Evolutionary conservation across 345 rosid genomes (phyloP), one percentile per base, ranked within the genome.

Genomic region (Gossypium arboreum): DNA sequence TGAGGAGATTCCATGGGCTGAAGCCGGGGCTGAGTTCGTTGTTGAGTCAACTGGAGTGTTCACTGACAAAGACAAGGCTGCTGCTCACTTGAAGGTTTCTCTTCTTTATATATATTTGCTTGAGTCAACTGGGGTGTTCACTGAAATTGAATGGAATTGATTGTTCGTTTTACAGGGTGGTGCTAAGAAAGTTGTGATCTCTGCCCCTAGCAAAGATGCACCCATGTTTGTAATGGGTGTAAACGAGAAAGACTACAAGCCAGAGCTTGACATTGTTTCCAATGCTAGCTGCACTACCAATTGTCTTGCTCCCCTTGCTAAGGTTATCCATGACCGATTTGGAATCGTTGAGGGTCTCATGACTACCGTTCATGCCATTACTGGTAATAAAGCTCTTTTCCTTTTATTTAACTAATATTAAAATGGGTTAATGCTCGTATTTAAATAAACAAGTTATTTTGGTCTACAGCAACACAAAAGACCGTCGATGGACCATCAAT

Each of bases 221-320:
- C 97, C 98, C 65, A 94, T 94, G 97, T 94, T 94, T 70, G 98
- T 94, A 43, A 82, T 92, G 56, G 97, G 98, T 73, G 98, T 94
- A 72, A 94, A 92, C 54, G 97, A 94, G 86, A 83, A 91, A 57
- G 95, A 94, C 12, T 94, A 94, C 92, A 94, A 86, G 73, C 87
- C 95, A 2, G 89, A 91, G 58, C 86, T 89, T 15, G 44, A 88
- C 77, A 83, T 94, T 72, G 96, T 94, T 62, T 94, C 98, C 77
- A 94, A 94, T 80, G 98, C 98, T 72, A 94, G 98, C 72, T 94
- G 98, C 90, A 94, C 98, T 29, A 92, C 98, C 84, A 92, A 94
- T 87, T 94, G 97, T 65, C 97, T 94, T 73, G 98, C 98, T 72
- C 91, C 95, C 75, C 88, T 94, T 79, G 98, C 98, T 74, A 94